Evolutionary conservation across 148 eudicot genomes (phyloP).

Genomic region (Polygonum maritimum): DNA sequence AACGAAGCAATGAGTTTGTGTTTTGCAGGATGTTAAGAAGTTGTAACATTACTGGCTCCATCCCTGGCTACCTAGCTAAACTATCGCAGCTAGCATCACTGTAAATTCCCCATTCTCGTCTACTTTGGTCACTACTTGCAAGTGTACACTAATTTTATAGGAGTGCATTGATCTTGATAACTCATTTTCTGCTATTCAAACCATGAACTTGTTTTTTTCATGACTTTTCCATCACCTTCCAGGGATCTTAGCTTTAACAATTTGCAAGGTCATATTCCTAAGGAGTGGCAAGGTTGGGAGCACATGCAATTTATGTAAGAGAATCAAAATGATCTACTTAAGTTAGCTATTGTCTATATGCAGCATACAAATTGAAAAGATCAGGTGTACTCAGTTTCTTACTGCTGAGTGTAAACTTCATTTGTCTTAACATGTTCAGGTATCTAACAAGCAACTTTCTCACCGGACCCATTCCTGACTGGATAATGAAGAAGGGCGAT

Average conservation of each 20-base stretch:
- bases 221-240: conserved; percentile 1
- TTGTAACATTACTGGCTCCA: conserved; percentile 55
- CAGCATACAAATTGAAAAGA: too few relatives aligned
- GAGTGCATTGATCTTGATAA: not conserved
- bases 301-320: conserved; percentile 28
- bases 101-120: not conserved
- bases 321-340: not conserved
- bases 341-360: not conserved
- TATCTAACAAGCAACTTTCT: conserved; percentile 42
- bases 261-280: conserved; percentile 38
- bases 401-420: not conserved
- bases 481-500: conserved; percentile 25
- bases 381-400: too few relatives aligned
- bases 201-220: not conserved
- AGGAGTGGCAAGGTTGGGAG: not conserved
- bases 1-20: not conserved
- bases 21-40: conserved; percentile 58
- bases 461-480: conserved; percentile 36
- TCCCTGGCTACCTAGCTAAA: conserved; percentile 32
- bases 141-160: not conserved
- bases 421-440: conserved; percentile 17
- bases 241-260: conserved; percentile 60
- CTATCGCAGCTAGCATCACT: not conserved
- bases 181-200: not conserved
- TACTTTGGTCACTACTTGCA: not conserved